A percentile compares a stretch with the other conserved stretches of the same genome.
phyloP scores from a whole-genome alignment of 169 alveolate species.

The Eimeria brunetti region DNA sequence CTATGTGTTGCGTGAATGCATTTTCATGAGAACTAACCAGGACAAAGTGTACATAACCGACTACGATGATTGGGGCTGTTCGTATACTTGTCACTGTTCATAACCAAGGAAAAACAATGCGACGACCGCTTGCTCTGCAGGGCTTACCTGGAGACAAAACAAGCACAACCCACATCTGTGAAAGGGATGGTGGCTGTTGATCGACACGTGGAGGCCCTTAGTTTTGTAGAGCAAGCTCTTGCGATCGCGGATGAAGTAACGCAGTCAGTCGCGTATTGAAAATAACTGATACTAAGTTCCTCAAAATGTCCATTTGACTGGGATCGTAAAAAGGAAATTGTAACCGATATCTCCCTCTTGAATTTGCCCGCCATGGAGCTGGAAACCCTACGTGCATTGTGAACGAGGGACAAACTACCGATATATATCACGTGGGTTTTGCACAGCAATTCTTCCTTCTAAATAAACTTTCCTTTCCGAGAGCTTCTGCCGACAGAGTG shows the following conservation, averaged over 20 bases:
- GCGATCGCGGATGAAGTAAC: constrained; percentile 19
- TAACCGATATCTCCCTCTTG: background rate
- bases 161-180: background rate
- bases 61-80: background rate
- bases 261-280: constrained; percentile 21
- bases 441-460: background rate
- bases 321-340: background rate
- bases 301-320: background rate
- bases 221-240: constrained; percentile 54
- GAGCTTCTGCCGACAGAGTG: constrained; percentile 29
- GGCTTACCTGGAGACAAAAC: constrained; percentile 29
- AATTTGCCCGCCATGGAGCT: background rate
- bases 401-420: background rate
- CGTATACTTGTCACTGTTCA: background rate
- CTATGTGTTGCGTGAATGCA: background rate
- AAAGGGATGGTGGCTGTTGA: constrained; percentile 41
- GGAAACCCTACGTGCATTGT: background rate
- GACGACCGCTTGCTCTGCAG: background rate
- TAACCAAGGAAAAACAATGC: background rate
- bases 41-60: background rate
- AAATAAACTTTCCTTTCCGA: background rate
- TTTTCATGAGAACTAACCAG: background rate
- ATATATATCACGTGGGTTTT: background rate
- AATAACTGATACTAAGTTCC: background rate
- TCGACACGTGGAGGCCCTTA: constrained; percentile 46